Evolutionary conservation across 163 green algal species (phyloP), one percentile per base, ranked within the genome.

Genomic region (Smithsoniella earleae): DNA sequence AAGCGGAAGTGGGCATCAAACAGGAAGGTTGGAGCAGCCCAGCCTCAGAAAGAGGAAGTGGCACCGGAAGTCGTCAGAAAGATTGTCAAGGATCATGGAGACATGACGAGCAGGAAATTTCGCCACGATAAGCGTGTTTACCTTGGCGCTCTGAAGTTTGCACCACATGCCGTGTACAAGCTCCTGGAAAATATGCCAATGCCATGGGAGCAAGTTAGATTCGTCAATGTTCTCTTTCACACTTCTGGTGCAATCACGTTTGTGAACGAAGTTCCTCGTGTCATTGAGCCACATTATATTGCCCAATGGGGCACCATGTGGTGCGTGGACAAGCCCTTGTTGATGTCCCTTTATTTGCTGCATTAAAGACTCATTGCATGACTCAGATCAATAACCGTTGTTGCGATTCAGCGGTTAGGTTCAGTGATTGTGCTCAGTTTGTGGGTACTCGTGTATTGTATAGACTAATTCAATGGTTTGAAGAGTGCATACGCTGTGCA

Each of bases 111-210:
- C 25, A 80, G 87, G 38, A 99, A 99, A 84, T 99, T 96, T 80
- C 80, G 94, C 5, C 87, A 94, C 63, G 95, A 99, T 84, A 98
- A 98, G 84, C 89, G 95, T 33, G 95, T 99, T 31, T 98, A 99
- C 79, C 83, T 99, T 38, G 95, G 95, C 20, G 95, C 95, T 16
- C 87, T 99, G 30, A 99, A 99, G 85, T 99, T 97, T 82, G 89
- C 98, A 66, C 94, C 94, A 3, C 95, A 99, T 78, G 94, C 94
- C 3, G 93, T 99, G 37, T 96, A 95, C 85, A 99, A 99, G 88
- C 89, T 99, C 63, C 85, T 99, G 79, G 94, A 99, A 84, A 98
- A 98, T 87, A 98, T 99, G 93, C 95, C 95, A 10, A 98, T 98
- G 93, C 95, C 95, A 2, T 99, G 95, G 95, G 92, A 98, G 79